These are phyloP conservation scores for Trichoderma afroharzianum DNA, from an alignment of 2,329 filamentous ascomycete species.

Conservation along the genomic window DNA sequence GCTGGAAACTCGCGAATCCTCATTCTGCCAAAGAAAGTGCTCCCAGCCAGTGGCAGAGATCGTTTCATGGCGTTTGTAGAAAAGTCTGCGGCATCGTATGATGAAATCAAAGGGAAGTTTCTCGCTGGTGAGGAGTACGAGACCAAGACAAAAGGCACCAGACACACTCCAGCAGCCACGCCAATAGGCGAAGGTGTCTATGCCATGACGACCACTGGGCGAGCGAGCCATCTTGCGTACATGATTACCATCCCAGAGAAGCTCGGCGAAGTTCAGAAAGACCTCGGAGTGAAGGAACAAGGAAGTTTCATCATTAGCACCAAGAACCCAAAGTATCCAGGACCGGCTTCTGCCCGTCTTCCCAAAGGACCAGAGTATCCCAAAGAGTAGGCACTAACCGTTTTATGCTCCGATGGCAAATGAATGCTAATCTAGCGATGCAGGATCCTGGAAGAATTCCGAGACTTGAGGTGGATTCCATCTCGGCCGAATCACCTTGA, in stretches of 20 bases:
- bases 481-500: conserved; percentile 70
- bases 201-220: conserved; percentile 67
- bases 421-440: background rate
- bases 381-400: conserved; percentile 50
- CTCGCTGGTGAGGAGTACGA: conserved; percentile 64
- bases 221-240: conserved; percentile 75
- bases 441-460: conserved; percentile 69
- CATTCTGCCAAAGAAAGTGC: conserved; percentile 78
- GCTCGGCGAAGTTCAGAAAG: conserved; percentile 67
- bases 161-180: conserved; percentile 64
- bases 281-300: conserved; percentile 69
- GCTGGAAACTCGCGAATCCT: conserved; percentile 65
- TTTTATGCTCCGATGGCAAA: background rate
- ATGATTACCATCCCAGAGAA: conserved; percentile 70
- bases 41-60: conserved; percentile 66
- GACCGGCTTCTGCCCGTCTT: conserved; percentile 61
- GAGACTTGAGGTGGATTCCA: conserved; percentile 68
- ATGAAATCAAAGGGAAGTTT: conserved; percentile 70
- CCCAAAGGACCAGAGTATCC: conserved; percentile 67
- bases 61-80: conserved; percentile 81
- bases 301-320: conserved; percentile 71
- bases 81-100: conserved; percentile 62
- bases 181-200: conserved; percentile 86
- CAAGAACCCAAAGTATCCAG: conserved; percentile 71
- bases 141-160: conserved; percentile 70